Evolutionary conservation across 2,329 filamentous ascomycete genomes (phyloP).

Genomic region (Pestalotiopsis sp.): DNA sequence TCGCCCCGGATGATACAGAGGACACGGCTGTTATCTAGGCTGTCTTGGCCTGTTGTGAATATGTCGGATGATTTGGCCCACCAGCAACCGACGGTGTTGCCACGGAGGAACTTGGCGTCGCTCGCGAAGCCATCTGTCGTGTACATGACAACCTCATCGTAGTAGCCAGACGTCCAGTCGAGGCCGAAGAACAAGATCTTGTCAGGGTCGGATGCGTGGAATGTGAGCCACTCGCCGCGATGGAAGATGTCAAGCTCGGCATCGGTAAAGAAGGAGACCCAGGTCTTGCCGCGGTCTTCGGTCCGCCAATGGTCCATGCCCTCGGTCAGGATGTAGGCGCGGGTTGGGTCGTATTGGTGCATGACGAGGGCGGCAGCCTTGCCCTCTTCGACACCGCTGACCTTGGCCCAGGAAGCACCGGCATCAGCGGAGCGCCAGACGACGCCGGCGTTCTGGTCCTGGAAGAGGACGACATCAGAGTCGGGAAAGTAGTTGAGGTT

Average conservation of each 20-base stretch:
- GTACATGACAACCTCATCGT: constrained; percentile 68
- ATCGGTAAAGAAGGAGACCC: constrained; percentile 72
- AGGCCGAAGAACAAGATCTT: constrained; percentile 85
- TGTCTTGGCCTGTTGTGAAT: constrained; percentile 70
- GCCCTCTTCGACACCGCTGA: constrained; percentile 67
- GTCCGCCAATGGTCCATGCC: constrained; percentile 79
- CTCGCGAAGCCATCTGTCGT: constrained; percentile 84
- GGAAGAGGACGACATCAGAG: constrained; percentile 78
- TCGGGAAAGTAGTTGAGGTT: constrained; percentile 90
- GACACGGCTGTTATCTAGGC: constrained; percentile 70
- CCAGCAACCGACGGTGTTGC: constrained; percentile 74
- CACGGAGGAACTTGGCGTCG: constrained; percentile 64
- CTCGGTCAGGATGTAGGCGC: constrained; percentile 79
- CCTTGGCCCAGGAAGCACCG: constrained; percentile 73
- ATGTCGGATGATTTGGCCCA: constrained; percentile 81
- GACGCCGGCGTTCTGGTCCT: constrained; percentile 64
- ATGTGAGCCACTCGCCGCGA: constrained; percentile 60
- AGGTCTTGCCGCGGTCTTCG: constrained; percentile 78
- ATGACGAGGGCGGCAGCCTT: constrained; percentile 66
- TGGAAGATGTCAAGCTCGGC: constrained; percentile 55
- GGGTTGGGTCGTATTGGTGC: constrained; percentile 77
- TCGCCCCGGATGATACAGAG: constrained; percentile 79
- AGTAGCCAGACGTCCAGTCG: constrained; percentile 66
- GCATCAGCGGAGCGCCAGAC: constrained; percentile 82
- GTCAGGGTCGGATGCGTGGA: constrained; percentile 82